Evolutionary conservation across 257 asterid genomes (phyloP).

Genomic region (Plantago major): DNA sequence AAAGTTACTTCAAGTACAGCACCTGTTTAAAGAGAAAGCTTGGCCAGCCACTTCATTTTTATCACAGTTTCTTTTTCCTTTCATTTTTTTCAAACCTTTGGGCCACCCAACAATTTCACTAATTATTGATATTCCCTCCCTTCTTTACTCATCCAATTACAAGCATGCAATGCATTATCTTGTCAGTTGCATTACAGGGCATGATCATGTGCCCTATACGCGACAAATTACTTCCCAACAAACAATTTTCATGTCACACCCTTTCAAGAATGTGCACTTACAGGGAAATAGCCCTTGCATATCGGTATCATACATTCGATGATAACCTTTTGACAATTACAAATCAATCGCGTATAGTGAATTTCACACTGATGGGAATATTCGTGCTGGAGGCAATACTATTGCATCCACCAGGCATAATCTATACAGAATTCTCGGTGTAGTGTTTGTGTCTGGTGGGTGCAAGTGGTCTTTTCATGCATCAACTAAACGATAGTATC

Average conservation of each 20-base stretch:
- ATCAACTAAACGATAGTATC: no score
- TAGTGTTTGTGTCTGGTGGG: no score
- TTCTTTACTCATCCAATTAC: background rate
- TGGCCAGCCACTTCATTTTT: conserved; percentile 15
- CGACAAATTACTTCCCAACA: background rate
- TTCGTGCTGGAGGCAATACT: no score
- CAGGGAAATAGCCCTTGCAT: no score
- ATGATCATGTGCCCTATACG: background rate
- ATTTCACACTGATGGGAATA: no score
- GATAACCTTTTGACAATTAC: no score
- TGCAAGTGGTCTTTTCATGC: no score
- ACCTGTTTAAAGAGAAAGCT: conserved; percentile 40
- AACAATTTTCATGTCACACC: background rate
- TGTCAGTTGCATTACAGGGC: background rate
- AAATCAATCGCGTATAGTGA: no score
- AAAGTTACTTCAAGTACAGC: conserved; percentile 44
- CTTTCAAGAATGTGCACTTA: background rate
- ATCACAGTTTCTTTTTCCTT: conserved; percentile 17
- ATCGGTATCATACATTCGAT: no score
- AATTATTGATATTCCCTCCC: conserved; percentile 29
- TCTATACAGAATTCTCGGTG: no score
- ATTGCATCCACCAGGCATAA: no score
- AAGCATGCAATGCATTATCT: conserved; percentile 23
- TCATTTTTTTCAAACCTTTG: conserved; percentile 45
- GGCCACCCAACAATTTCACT: conserved; percentile 36